A percentile compares a stretch with the other conserved stretches of the same genome.
phyloP scores from a whole-genome alignment of 78 protist genomes.

The Trichosphaerium sp. region DNA sequence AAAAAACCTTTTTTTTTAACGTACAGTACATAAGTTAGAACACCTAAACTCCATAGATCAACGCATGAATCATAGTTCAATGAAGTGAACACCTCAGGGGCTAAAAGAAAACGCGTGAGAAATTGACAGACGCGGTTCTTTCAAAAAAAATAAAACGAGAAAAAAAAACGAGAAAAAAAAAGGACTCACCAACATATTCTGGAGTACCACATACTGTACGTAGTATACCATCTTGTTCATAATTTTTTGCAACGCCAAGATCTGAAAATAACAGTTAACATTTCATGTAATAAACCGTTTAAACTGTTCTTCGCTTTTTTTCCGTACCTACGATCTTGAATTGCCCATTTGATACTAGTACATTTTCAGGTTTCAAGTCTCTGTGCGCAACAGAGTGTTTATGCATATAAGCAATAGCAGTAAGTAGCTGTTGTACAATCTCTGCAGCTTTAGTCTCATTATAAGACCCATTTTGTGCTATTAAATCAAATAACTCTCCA shows the following conservation, averaged over 20 bases:
- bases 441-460: too few species aligned
- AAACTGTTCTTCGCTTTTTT: not conserved
- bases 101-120: not conserved
- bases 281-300: not conserved
- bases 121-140: not conserved
- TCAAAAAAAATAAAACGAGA: not conserved
- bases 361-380: not conserved
- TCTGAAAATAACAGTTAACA: not conserved
- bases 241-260: not conserved
- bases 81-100: slow-evolving; percentile 46
- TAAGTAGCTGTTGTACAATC: not conserved
- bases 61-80: slow-evolving; percentile 40
- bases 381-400: not conserved
- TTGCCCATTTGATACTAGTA: not conserved
- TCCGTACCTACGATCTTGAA: not conserved
- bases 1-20: too few species aligned
- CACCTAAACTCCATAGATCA: slow-evolving; percentile 67
- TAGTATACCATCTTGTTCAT: too few species aligned
- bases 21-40: slow-evolving; percentile 53
- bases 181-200: not conserved
- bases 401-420: not conserved
- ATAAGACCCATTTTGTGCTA: too few species aligned
- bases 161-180: too few species aligned
- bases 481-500: too few species aligned
- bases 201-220: not conserved